phyloP scores from a whole-genome alignment of 371 early-diverging fungal genomes.

The Actinomucor elegans region DNA sequence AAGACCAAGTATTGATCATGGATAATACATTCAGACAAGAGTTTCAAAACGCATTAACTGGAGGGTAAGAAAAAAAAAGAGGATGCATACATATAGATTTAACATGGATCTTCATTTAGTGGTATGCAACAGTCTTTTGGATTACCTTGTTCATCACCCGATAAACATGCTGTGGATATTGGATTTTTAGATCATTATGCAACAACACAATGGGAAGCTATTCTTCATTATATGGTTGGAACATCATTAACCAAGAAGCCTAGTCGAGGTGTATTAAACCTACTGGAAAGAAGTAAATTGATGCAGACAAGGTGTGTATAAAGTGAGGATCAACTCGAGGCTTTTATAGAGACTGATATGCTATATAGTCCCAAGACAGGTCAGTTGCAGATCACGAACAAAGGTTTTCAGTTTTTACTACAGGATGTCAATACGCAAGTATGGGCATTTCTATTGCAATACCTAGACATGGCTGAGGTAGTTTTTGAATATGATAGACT shows the following conservation, averaged over 20 bases:
- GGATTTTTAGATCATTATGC: conserved; percentile 81
- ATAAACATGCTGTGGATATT: conserved; percentile 70
- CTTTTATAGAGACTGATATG: too few relatives aligned
- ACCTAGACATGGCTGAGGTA: conserved; percentile 84
- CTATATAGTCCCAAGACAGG: conserved; percentile 12
- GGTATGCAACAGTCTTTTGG: conserved; percentile 87
- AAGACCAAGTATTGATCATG: conserved; percentile 49
- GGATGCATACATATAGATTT: too few relatives aligned
- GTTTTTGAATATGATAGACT: background rate
- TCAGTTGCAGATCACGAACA: conserved; percentile 79
- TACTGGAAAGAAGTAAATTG: conserved; percentile 74
- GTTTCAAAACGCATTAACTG: conserved; percentile 86
- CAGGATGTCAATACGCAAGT: conserved; percentile 94
- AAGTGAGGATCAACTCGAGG: background rate
- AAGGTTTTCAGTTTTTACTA: conserved; percentile 95
- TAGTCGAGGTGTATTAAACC: conserved; percentile 74
- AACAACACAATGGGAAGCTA: conserved; percentile 86
- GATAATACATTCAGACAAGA: conserved; percentile 74
- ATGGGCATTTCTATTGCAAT: conserved; percentile 94
- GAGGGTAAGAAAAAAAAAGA: conserved; percentile 61
- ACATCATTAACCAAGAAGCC: conserved; percentile 70
- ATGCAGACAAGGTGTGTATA: conserved; percentile 63
- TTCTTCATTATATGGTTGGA: conserved; percentile 94
- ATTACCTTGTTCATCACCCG: conserved; percentile 60
- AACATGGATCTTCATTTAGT: conserved; percentile 43